Evolutionary conservation across 176 grass and related monocot genomes (phyloP), one percentile per base, ranked within the genome.

Genomic region (Aegilops speltoides): DNA sequence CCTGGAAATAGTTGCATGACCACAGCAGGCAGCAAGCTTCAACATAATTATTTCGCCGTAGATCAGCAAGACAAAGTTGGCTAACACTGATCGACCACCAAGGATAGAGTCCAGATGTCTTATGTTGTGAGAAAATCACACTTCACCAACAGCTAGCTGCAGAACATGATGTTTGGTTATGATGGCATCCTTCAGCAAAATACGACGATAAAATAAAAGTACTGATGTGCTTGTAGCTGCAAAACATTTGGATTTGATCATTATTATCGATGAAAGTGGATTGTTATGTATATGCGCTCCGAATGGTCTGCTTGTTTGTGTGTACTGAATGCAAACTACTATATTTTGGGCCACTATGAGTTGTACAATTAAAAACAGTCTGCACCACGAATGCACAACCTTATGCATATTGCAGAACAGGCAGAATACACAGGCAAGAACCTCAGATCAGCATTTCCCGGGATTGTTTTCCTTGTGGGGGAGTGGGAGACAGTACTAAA

Each of bases 141-240:
- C 86, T 85, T 88, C 86, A 23, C 89, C 89, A 81, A 88, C 77
- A 85, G 89, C 82, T 81, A 91, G 31, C 89, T 91, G 86, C 76
- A 88, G 31, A 91, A 79, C 10, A 68, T 22, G 8, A 68, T 52
- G 7, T 59, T 59, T 56, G 9, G 24, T 32, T 83, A 59, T 64
- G 29, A 74, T 14, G 9, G 14, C 62, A 85, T 32, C 54, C 24
- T 74, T 89, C 34, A 84, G 45, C 8, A 57, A 89, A 85, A 73
- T 32, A 13, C 17, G 52, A 56, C 6, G 10, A 72, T 0, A 0
- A 52, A 29, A 68, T 20, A 81, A 68, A 77, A 70, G 64, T 12
- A 65, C 24, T 33, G 20, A 14, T 12, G 36, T 24, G 82, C 3
- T 72, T 78, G n/a, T 45, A 46, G 15, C 79, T 83, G 32, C 29